phyloP scores from a whole-genome alignment of 2,329 filamentous ascomycete species.

The Didymella keratinophila region DNA sequence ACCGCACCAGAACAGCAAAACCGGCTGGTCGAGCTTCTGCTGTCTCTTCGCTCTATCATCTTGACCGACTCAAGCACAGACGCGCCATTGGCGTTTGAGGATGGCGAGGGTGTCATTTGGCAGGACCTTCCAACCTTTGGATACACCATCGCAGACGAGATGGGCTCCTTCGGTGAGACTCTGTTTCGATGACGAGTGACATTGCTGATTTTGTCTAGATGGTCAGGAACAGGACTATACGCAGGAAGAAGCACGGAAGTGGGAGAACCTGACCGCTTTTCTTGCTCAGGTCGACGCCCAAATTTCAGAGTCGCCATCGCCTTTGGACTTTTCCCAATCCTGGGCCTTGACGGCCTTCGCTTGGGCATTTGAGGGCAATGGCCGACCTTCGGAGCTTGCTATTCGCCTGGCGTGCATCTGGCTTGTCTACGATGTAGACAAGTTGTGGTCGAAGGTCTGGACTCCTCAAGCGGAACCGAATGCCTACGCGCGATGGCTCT shows the following conservation, averaged over 20 bases:
- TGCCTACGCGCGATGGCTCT: constrained; percentile 15
- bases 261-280: constrained; percentile 24
- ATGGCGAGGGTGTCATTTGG: constrained; percentile 18
- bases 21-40: constrained; percentile 2
- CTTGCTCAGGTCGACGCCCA: constrained; percentile 21
- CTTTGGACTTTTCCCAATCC: constrained; percentile 11
- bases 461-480: constrained; percentile 1
- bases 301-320: constrained; percentile 7
- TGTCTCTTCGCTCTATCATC: constrained; percentile 8
- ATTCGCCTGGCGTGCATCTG: constrained; percentile 23
- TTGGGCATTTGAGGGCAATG: constrained; percentile 7
- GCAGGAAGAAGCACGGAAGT: constrained; percentile 9
- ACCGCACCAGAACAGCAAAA: constrained; percentile 16
- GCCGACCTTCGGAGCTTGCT: constrained; percentile 5
- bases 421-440: constrained; percentile 19
- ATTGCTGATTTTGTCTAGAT: constrained; percentile 3
- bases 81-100: constrained; percentile 9
- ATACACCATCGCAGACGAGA: constrained; percentile 21
- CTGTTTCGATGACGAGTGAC: neutral
- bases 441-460: constrained; percentile 15
- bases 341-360: constrained; percentile 13
- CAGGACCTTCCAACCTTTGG: constrained; percentile 23
- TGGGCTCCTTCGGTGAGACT: constrained; percentile 17
- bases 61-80: constrained; percentile 7
- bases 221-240: constrained; percentile 14